Percentiles rank a stretch among this genome's conserved stretches.
Conservation (phyloP, 106 monocot genomes). For the Dendrobium nobile region DNA sequence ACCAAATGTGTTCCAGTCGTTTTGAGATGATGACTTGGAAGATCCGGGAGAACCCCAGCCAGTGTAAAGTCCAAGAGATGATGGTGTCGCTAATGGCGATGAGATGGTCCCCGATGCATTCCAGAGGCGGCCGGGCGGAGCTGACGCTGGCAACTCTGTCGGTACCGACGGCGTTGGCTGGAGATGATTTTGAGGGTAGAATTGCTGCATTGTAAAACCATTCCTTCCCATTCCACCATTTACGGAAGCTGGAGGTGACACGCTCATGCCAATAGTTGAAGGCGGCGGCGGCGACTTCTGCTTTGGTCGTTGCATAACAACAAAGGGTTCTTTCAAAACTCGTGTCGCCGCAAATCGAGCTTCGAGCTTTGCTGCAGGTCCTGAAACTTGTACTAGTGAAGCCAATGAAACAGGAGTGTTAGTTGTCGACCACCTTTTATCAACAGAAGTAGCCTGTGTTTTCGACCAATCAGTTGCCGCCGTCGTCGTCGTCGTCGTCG, state of each 20-base stretch:
- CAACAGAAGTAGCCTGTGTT: neutral
- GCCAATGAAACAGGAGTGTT: constrained; percentile 10
- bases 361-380: constrained; percentile 16
- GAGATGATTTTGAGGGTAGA: constrained; percentile 21
- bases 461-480: neutral
- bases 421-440: neutral
- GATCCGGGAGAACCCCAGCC: constrained; percentile 38
- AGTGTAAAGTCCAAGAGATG: constrained; percentile 54
- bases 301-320: constrained; percentile 70
- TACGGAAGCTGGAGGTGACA: constrained; percentile 25
- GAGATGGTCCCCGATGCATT: neutral
- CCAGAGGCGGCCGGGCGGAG: constrained; percentile 29
- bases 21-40: constrained; percentile 15
- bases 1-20: constrained; percentile 50
- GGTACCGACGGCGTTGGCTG: constrained; percentile 19
- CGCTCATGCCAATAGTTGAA: constrained; percentile 13
- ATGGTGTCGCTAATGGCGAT: constrained; percentile 7
- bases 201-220: constrained; percentile 18
- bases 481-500: no score
- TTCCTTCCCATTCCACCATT: constrained; percentile 10
- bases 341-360: constrained; percentile 9
- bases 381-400: constrained; percentile 28
- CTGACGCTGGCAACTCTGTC: constrained; percentile 13
- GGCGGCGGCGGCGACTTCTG: constrained; percentile 21
- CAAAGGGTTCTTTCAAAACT: constrained; percentile 41